Base-by-base conservation (phyloP, 2,329 filamentous ascomycete species). In the Fusarium chaquense region DNA sequence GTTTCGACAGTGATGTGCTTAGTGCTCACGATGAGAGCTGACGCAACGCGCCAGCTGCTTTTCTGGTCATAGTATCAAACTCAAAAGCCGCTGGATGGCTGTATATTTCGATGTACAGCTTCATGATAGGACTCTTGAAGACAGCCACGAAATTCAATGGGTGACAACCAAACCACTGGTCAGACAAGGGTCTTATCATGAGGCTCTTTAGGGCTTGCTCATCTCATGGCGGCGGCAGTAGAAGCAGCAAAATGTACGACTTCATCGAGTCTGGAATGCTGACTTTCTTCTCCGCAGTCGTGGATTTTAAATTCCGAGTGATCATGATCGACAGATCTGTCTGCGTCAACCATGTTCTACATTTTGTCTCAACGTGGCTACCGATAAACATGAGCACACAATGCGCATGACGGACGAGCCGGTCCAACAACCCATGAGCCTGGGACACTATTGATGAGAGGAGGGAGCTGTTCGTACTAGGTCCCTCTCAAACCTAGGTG, bases 1-100 rank as follows among this genome's bases (percentile, higher is more conserved):
- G 58, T 65, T 57, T 65, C 55, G 57, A 72, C 57, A 53, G n/a
- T 13, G 40, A 49, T 45, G 35, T 57, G 43, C 54, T 59, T 74
- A 73, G 67, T 62, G 67, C 69, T 69, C 73, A 67, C 62, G 47
- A 71, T 67, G 62, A 65, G 38, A 68, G 71, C 67, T 75, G 71
- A 75, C 69, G 71, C 71, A 65, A 75, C 66, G 24, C 54, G 41
- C 57, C 65, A 70, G 60, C 55, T 73, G 51, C 69, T 75, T 60
- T 44, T 75, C 63, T 70, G 50, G 65, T 58, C 43, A 73, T 74
- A 62, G 71, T 58, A 56, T 58, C 67, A 65, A 75, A 65, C 57
- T 62, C 50, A 72, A 70, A 68, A 62, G 62, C 58, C 65, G 57
- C 60, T 60, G 58, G 66, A 63, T 73, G 69, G 63, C 63, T 69